Conservation (phyloP, 352 stramenopile species). For the Pythium vanterpoolii region DNA sequence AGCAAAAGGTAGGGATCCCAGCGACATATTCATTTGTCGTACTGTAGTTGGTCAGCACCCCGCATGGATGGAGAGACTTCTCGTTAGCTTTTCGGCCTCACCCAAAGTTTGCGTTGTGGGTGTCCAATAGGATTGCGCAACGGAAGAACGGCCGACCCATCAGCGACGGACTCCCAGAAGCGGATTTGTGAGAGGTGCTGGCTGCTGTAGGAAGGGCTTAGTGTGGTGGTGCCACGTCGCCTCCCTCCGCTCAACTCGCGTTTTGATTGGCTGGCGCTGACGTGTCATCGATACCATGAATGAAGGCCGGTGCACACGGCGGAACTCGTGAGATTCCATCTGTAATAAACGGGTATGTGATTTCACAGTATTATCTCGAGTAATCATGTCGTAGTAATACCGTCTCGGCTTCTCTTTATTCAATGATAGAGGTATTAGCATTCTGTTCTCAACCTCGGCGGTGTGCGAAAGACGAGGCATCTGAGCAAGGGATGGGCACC, state of each 20-base stretch:
- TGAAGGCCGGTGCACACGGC: background rate
- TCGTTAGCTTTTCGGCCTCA: background rate
- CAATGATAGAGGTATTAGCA: background rate
- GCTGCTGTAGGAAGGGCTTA: background rate
- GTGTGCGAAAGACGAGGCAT: background rate
- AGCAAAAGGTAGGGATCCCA: background rate
- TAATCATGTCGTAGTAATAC: background rate
- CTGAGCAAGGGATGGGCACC: background rate
- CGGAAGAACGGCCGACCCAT: background rate
- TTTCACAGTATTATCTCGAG: background rate
- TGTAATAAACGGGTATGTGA: background rate
- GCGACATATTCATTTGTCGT: background rate
- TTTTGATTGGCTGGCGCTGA: slow-evolving; percentile 23
- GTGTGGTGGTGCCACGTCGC: slow-evolving; percentile 27
- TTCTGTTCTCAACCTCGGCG: slow-evolving; percentile 16
- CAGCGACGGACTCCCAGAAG: background rate
- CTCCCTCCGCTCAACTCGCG: background rate
- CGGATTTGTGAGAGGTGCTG: background rate
- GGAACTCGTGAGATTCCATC: background rate
- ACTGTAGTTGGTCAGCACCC: background rate
- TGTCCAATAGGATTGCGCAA: background rate
- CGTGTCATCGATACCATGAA: slow-evolving; percentile 22
- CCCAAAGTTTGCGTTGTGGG: background rate
- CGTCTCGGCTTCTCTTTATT: background rate
- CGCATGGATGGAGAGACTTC: background rate